These are phyloP conservation scores for Hansenula sp. DNA, from an alignment of 1,139 yeast species.

Conservation along the genomic window DNA sequence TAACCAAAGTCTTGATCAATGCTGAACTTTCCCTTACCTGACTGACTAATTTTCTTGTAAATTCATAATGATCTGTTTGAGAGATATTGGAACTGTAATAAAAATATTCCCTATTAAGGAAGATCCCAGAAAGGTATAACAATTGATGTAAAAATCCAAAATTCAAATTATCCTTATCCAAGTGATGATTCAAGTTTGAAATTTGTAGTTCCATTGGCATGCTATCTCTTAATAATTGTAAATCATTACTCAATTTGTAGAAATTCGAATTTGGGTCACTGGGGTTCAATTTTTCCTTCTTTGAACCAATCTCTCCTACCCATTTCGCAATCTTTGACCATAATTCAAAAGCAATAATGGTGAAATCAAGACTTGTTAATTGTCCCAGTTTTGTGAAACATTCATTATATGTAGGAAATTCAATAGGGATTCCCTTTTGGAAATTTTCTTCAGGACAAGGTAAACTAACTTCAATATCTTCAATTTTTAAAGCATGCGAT, in stretches of 20 bases:
- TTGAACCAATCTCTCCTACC: slow-evolving; percentile 12
- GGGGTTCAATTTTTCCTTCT: slow-evolving; percentile 4
- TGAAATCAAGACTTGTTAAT: slow-evolving; percentile 10
- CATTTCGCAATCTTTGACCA: slow-evolving; percentile 16
- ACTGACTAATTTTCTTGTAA: slow-evolving; percentile 23
- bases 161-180: slow-evolving; percentile 30
- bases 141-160: slow-evolving; percentile 37
- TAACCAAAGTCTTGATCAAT: slow-evolving; percentile 24
- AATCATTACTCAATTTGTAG: slow-evolving; percentile 23
- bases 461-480: slow-evolving; percentile 30
- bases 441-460: slow-evolving; percentile 22
- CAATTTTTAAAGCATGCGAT: slow-evolving; percentile 30
- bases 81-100: slow-evolving; percentile 33
- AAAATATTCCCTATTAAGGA: slow-evolving; percentile 33
- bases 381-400: slow-evolving; percentile 7
- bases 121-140: slow-evolving; percentile 31
- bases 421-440: slow-evolving; percentile 5
- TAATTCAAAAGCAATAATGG: slow-evolving; percentile 11
- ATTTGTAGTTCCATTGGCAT: slow-evolving; percentile 26
- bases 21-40: slow-evolving; percentile 27
- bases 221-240: slow-evolving; percentile 23
- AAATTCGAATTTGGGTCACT: slow-evolving; percentile 16
- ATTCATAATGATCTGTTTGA: slow-evolving; percentile 29
- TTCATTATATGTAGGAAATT: slow-evolving; percentile 8
- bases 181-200: slow-evolving; percentile 30